A percentile compares a stretch with the other conserved stretches of the same genome.
Conservation (phyloP, 108 stramenopile species). For the Chaetoceros tenuissimus region DNA sequence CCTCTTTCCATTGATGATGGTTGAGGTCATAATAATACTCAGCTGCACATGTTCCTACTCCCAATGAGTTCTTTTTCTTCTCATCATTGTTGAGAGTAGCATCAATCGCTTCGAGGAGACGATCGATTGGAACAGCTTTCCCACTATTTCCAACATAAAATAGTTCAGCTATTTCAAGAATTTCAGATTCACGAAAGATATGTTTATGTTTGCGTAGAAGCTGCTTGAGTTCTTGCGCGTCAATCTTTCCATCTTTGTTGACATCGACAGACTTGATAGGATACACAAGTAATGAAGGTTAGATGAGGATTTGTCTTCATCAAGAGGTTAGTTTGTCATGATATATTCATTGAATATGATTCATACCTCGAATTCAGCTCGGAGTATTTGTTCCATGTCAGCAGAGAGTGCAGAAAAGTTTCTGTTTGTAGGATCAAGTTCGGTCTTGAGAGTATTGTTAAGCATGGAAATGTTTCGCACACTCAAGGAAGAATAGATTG, state of each 20-base stretch:
- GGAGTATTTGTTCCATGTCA: not conserved
- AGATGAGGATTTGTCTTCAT: not conserved
- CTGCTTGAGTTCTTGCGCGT: conserved; percentile 52
- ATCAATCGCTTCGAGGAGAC: conserved; percentile 63
- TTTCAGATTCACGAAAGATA: conserved; percentile 62
- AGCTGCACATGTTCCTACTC: conserved; percentile 16
- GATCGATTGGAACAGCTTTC: conserved; percentile 35
- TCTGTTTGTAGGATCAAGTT: no score
- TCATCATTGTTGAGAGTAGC: conserved; percentile 13
- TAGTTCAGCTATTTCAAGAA: conserved; percentile 57
- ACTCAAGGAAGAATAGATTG: no score
- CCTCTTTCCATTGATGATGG: conserved; percentile 54
- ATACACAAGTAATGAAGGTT: not conserved
- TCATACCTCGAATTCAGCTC: not conserved
- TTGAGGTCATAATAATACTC: conserved; percentile 35
- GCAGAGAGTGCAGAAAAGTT: not conserved
- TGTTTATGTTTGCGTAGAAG: conserved; percentile 45
- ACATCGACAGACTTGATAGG: conserved; percentile 15
- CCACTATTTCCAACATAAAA: conserved; percentile 60
- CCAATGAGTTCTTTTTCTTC: conserved; percentile 1
- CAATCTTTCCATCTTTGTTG: conserved; percentile 30
- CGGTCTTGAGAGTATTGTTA: no score
- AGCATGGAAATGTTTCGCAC: no score
- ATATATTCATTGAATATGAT: not conserved
- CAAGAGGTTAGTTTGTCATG: not conserved